A percentile compares a stretch with the other conserved stretches of the same genome.
phyloP scores from a whole-genome alignment of 1,284 basidiomycete species.

The Cryptococcus floricola region DNA sequence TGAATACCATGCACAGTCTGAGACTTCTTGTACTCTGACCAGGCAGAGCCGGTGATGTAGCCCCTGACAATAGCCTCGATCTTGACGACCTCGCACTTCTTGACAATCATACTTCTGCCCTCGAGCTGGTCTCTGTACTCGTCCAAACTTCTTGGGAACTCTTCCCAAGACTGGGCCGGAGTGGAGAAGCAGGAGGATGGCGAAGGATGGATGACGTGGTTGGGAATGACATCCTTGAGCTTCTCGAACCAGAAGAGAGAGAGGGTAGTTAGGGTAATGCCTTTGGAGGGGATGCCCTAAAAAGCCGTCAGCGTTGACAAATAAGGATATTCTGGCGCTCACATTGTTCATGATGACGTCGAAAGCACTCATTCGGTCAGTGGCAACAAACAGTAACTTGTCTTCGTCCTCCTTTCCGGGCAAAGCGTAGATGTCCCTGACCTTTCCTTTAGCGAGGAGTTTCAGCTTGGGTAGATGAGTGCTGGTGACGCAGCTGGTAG shows the following conservation, averaged over 20 bases:
- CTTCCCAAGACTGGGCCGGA: constrained; percentile 60
- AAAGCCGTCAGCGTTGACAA: constrained; percentile 5
- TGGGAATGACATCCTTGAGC: constrained; percentile 70
- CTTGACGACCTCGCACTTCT: constrained; percentile 81
- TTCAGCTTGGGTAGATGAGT: constrained; percentile 53
- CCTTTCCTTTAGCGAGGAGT: constrained; percentile 82
- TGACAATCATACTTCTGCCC: constrained; percentile 86
- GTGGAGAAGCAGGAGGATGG: constrained; percentile 21
- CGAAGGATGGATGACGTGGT: constrained; percentile 73
- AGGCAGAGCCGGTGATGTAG: constrained; percentile 93
- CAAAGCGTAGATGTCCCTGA: constrained; percentile 79
- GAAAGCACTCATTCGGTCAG: constrained; percentile 94
- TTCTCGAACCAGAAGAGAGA: constrained; percentile 95
- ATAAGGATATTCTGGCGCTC: constrained; percentile 31
- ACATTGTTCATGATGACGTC: constrained; percentile 93
- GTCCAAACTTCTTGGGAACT: constrained; percentile 63
- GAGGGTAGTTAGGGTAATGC: constrained; percentile 80
- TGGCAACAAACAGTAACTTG: constrained; percentile 83
- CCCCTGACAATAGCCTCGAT: constrained; percentile 97
- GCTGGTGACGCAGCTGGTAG: constrained; percentile 22
- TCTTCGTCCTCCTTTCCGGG: constrained; percentile 58
- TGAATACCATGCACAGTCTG: constrained; percentile 85
- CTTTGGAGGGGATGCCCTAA: constrained; percentile 92
- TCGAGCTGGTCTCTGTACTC: constrained; percentile 63
- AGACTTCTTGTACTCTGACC: constrained; percentile 85